phyloP scores from a whole-genome alignment of 805 yeast genomes.

The Debaryomyces maramus region DNA sequence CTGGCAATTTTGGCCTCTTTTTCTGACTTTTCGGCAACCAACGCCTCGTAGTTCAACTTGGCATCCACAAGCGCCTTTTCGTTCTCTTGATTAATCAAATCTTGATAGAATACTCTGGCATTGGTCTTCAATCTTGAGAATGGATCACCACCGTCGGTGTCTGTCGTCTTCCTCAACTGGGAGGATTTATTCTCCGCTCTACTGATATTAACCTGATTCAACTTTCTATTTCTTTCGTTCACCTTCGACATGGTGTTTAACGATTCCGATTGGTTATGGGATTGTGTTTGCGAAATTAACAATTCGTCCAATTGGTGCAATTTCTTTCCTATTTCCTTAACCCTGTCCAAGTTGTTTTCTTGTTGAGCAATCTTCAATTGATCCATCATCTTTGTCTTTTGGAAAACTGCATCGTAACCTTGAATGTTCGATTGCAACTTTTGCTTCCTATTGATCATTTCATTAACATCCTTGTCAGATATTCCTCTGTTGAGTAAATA shows the following conservation, averaged over 20 bases:
- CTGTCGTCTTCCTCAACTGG: slow-evolving; percentile 49
- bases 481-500: slow-evolving; percentile 64
- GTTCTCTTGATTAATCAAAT: slow-evolving; percentile 55
- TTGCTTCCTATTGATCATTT: slow-evolving; percentile 73
- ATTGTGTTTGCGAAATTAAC: slow-evolving; percentile 40
- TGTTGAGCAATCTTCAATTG: slow-evolving; percentile 75
- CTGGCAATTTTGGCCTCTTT: slow-evolving; percentile 47
- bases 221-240: slow-evolving; percentile 80
- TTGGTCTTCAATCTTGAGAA: slow-evolving; percentile 87
- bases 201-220: slow-evolving; percentile 74
- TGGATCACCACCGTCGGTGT: slow-evolving; percentile 65
- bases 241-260: slow-evolving; percentile 63
- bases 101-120: slow-evolving; percentile 76
- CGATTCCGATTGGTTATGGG: slow-evolving; percentile 35
- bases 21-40: slow-evolving; percentile 41
- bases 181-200: slow-evolving; percentile 72
- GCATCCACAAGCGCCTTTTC: slow-evolving; percentile 59
- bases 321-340: slow-evolving; percentile 30
- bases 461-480: slow-evolving; percentile 72
- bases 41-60: slow-evolving; percentile 41
- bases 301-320: slow-evolving; percentile 48
- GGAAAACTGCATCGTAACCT: slow-evolving; percentile 66
- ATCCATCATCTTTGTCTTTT: slow-evolving; percentile 68
- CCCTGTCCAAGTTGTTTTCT: slow-evolving; percentile 40
- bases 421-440: slow-evolving; percentile 48